Evolutionary conservation across 768 basidiomycete genomes (phyloP).

Genomic region (Russula ochroleuca): DNA sequence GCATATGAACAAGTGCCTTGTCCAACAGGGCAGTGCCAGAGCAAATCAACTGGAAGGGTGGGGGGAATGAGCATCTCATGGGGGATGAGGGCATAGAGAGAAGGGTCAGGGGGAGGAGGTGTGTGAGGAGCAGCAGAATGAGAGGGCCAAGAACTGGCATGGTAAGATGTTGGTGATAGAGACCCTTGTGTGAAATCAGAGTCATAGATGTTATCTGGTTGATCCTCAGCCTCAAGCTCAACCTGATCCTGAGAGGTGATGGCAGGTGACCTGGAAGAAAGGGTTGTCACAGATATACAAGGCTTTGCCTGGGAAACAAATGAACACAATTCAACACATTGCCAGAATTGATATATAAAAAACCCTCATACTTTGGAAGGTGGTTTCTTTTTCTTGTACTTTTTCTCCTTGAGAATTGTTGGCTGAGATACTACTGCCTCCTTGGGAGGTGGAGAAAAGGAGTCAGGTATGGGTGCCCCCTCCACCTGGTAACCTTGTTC

Average conservation of each 20-base stretch:
- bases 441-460: too few relatives aligned
- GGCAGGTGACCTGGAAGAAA: neutral
- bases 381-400: neutral
- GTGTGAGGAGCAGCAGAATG: neutral
- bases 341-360: too few relatives aligned
- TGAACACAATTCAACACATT: neutral
- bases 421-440: neutral
- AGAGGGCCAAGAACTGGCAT: slow-evolving; percentile 31
- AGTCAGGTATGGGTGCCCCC: neutral
- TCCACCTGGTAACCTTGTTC: neutral
- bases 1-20: slow-evolving; percentile 39
- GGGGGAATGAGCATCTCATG: slow-evolving; percentile 38
- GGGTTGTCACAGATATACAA: neutral
- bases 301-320: neutral
- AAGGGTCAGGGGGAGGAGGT: slow-evolving; percentile 22
- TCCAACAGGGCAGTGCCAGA: slow-evolving; percentile 50
- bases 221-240: slow-evolving; percentile 2
- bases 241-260: neutral
- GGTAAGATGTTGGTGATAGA: slow-evolving; percentile 42
- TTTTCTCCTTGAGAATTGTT: neutral
- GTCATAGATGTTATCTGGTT: slow-evolving; percentile 38
- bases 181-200: slow-evolving; percentile 57
- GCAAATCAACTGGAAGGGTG: slow-evolving; percentile 40
- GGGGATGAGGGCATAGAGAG: slow-evolving; percentile 36
- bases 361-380: neutral